Conservation (phyloP, 306 rosid genomes). For the Echinosophora koreensis region DNA sequence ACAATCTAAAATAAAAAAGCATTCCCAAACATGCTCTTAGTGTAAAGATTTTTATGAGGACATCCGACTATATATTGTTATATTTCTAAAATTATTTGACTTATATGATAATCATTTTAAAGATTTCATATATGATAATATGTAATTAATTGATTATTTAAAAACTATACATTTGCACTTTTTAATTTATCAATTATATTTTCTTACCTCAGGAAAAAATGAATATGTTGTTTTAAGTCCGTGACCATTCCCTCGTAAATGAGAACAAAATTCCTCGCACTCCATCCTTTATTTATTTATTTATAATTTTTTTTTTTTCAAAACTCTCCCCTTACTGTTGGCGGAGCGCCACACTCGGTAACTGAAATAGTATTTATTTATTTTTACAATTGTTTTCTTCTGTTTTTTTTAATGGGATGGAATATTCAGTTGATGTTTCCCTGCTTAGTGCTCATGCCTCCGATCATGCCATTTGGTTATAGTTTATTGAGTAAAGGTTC, state of each 20-base stretch:
- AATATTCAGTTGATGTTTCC: constrained; percentile 25
- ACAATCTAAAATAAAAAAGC: too few relatives aligned
- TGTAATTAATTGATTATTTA: too few relatives aligned
- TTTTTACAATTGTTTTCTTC: background rate
- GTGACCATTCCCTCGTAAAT: constrained; percentile 15
- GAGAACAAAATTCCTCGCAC: background rate
- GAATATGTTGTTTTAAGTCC: background rate
- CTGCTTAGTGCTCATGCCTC: background rate
- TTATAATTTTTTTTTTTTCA: background rate
- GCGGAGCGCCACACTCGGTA: background rate
- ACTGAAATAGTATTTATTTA: background rate
- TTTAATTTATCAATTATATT: background rate
- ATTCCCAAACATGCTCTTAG: too few relatives aligned
- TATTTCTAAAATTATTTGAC: too few relatives aligned
- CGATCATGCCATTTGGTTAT: constrained; percentile 14
- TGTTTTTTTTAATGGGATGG: background rate
- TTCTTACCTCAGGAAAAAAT: background rate
- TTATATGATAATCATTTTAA: too few relatives aligned
- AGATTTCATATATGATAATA: too few relatives aligned
- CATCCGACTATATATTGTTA: too few relatives aligned
- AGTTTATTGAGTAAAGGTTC: too few relatives aligned
- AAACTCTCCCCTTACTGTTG: background rate
- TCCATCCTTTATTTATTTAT: background rate
- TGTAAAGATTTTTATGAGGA: too few relatives aligned
- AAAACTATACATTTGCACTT: too few relatives aligned